Evolutionary conservation across 139 green algal species (phyloP), one percentile per base, ranked within the genome.

Genomic region (Chlamydomonas sphaeroides): DNA sequence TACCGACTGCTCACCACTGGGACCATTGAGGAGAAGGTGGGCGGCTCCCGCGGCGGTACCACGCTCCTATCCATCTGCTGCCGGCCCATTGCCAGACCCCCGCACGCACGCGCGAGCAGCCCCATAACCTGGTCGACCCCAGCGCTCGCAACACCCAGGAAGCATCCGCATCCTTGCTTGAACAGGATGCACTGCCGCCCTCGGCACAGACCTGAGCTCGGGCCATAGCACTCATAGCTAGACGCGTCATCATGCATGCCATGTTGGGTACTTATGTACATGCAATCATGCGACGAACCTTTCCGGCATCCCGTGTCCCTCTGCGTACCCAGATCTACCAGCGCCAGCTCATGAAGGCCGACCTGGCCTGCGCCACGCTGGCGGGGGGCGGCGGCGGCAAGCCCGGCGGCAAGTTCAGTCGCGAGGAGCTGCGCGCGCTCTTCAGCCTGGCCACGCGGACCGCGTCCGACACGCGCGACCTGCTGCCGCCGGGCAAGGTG

Each of bases 21-120:
- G 36, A 96, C 93, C 5, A 93, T 98, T 3, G 95, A 98, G 71
- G 95, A 98, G 78, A 97, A 96, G 84, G 84, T 92, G 70, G 20
- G 73, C 33, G 39, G 25, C 3, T 33, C 21, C 23, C 17, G 51
- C 51, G n/a, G n/a, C n/a, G n/a, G n/a, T n/a, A n/a, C n/a, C n/a
- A n/a, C n/a, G n/a, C n/a, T n/a, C n/a, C n/a, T n/a, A n/a, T n/a
- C n/a, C n/a, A n/a, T n/a, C n/a, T n/a, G n/a, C n/a, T n/a, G n/a
- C n/a, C n/a, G n/a, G n/a, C n/a, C n/a, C n/a, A n/a, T n/a, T n/a
- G n/a, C n/a, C n/a, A n/a, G n/a, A n/a, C n/a, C n/a, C n/a, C n/a
- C n/a, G n/a, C n/a, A n/a, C n/a, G n/a, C n/a, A n/a, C n/a, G n/a
- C n/a, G n/a, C n/a, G n/a, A n/a, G n/a, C n/a, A n/a, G n/a, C n/a